These are phyloP conservation scores for Porphyridium purpureum DNA, from an alignment of 23 red algal genomes.

Conservation along the genomic window DNA sequence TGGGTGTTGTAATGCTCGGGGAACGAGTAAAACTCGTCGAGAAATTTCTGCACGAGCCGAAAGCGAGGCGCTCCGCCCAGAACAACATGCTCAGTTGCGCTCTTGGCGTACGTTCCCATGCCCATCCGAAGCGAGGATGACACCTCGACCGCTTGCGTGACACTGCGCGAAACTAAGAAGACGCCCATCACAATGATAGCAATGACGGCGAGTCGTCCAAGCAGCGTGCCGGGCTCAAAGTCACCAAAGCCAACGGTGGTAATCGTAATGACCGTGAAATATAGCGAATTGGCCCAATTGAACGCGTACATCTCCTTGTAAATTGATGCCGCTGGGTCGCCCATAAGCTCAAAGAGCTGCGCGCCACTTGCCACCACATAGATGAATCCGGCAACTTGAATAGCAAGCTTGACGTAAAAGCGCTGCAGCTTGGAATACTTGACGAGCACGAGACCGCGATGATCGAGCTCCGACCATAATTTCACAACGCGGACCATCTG, in stretches of 20 bases:
- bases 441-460: neutral
- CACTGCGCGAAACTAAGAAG: slow-evolving; percentile 27
- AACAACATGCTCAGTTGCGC: slow-evolving; percentile 50
- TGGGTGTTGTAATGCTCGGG: slow-evolving; percentile 13
- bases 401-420: slow-evolving; percentile 11
- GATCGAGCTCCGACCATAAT: slow-evolving; percentile 39
- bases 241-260: slow-evolving; percentile 72
- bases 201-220: slow-evolving; percentile 50
- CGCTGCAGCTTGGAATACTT: slow-evolving; percentile 28
- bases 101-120: slow-evolving; percentile 31
- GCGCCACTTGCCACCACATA: slow-evolving; percentile 48
- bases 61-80: no score
- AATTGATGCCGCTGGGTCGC: slow-evolving; percentile 27
- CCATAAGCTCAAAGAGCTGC: slow-evolving; percentile 41
- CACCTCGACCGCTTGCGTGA: slow-evolving; percentile 38
- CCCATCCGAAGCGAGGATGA: slow-evolving; percentile 28
- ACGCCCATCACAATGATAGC: slow-evolving; percentile 60
- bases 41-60: slow-evolving; percentile 35
- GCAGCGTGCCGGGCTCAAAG: slow-evolving; percentile 52
- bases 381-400: slow-evolving; percentile 50
- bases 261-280: slow-evolving; percentile 54
- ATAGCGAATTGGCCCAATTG: slow-evolving; percentile 52
- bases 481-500: slow-evolving; percentile 36
- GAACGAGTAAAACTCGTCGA: slow-evolving; percentile 43
- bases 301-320: slow-evolving; percentile 39